Evolutionary conservation across 2,329 filamentous ascomycete species (phyloP).

Genomic region (Cercospora sojina): DNA sequence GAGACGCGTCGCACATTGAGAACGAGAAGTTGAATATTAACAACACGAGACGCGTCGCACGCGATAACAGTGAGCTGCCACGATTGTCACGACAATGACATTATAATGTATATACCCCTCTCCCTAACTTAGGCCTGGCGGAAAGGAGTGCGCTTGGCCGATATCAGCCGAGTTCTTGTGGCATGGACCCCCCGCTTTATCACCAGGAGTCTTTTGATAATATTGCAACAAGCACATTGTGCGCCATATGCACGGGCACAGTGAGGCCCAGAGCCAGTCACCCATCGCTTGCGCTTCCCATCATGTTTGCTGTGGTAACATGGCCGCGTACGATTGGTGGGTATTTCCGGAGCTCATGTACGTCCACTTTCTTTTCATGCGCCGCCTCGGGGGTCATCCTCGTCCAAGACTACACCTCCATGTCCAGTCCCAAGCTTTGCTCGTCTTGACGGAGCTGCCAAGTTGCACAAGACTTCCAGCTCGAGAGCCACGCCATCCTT

Average conservation of each 20-base stretch:
- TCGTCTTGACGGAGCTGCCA: slow-evolving; percentile 3
- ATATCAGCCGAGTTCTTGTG: not conserved
- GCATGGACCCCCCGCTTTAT: not conserved
- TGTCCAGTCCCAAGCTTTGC: not conserved
- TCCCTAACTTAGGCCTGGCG: too few species aligned
- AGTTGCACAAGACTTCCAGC: slow-evolving; percentile 4
- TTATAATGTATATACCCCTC: too few species aligned
- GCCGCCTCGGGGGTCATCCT: not conserved
- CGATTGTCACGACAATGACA: too few species aligned
- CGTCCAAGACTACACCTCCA: not conserved
- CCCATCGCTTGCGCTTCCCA: not conserved
- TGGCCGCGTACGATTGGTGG: not conserved
- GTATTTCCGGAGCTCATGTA: not conserved
- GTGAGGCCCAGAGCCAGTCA: not conserved
- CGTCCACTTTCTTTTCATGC: not conserved
- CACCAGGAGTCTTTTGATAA: not conserved
- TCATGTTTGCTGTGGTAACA: not conserved
- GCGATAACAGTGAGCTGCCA: too few species aligned
- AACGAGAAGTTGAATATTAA: too few species aligned
- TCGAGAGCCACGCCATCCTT: not conserved
- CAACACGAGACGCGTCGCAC: too few species aligned
- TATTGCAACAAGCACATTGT: not conserved
- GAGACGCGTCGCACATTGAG: too few species aligned
- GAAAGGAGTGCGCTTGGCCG: not conserved
- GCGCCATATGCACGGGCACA: not conserved